Evolutionary conservation across 805 yeast species (phyloP).

Genomic region (Kazachstania kunashirensis): DNA sequence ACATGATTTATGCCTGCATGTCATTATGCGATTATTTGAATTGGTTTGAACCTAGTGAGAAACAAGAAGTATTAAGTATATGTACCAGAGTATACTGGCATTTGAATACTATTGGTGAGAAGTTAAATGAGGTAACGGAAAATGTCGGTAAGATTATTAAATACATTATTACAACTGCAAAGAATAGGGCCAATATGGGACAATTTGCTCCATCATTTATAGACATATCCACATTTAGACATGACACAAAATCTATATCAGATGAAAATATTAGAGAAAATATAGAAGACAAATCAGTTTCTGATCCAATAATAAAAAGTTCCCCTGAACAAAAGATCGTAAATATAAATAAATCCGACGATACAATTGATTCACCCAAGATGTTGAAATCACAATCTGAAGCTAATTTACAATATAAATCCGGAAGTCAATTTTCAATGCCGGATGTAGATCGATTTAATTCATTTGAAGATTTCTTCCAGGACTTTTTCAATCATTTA

Average conservation of each 20-base stretch:
- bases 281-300: too few species aligned
- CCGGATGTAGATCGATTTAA: constrained; percentile 42
- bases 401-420: too few species aligned
- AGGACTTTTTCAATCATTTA: constrained; percentile 34
- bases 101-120: constrained; percentile 46
- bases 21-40: constrained; percentile 41
- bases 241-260: not conserved
- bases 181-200: constrained; percentile 16
- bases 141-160: constrained; percentile 48
- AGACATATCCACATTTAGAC: not conserved
- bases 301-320: too few species aligned
- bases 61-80: constrained; percentile 35
- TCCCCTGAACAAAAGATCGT: too few species aligned
- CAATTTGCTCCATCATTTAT: constrained; percentile 5
- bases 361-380: too few species aligned
- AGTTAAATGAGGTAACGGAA: constrained; percentile 48
- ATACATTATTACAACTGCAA: constrained; percentile 39
- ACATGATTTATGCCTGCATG: constrained; percentile 45
- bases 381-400: too few species aligned
- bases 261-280: too few species aligned
- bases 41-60: constrained; percentile 33
- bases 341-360: too few species aligned
- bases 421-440: constrained; percentile 9
- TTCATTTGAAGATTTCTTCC: constrained; percentile 49
- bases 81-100: constrained; percentile 52